Evolutionary conservation across 2,329 filamentous ascomycete species (phyloP).

Genomic region (Raffaelea arxii): DNA sequence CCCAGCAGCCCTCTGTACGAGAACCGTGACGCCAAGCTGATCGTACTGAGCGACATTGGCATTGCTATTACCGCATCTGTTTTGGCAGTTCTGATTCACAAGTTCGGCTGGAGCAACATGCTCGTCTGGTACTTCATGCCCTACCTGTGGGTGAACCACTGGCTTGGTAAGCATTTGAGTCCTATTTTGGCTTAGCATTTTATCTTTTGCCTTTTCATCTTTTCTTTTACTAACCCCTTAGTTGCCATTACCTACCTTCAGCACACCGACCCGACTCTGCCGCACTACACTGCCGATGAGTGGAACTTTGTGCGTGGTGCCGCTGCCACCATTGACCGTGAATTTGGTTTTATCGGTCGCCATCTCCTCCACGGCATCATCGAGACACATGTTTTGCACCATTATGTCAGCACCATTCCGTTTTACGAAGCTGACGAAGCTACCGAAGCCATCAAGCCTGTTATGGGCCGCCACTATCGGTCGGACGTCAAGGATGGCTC

Average conservation of each 20-base stretch:
- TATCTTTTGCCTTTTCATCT: background rate
- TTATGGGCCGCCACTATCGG: conserved; percentile 96
- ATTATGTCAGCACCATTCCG: conserved; percentile 90
- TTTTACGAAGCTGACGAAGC: conserved; percentile 19
- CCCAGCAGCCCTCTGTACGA: conserved; percentile 85
- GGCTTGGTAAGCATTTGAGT: conserved; percentile 67
- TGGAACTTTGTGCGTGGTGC: conserved; percentile 93
- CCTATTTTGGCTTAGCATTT: background rate
- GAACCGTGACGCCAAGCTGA: conserved; percentile 78
- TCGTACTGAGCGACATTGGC: conserved; percentile 79
- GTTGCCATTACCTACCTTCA: conserved; percentile 95
- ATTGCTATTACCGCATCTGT: conserved; percentile 50
- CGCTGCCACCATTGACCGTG: conserved; percentile 89
- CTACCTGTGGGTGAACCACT: conserved; percentile 98
- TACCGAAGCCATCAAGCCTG: conserved; percentile 43
- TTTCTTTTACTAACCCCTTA: conserved; percentile 22
- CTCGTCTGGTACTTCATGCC: conserved; percentile 91
- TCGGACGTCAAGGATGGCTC: conserved; percentile 67
- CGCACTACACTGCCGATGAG: conserved; percentile 74
- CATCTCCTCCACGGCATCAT: conserved; percentile 87
- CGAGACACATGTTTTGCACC: conserved; percentile 94
- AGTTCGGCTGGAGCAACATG: conserved; percentile 77
- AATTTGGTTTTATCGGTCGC: conserved; percentile 91
- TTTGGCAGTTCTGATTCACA: conserved; percentile 62
- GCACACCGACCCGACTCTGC: conserved; percentile 87